These are phyloP conservation scores for Mesostigma viride DNA, from an alignment of 139 green algal genomes.

Conservation along the genomic window DNA sequence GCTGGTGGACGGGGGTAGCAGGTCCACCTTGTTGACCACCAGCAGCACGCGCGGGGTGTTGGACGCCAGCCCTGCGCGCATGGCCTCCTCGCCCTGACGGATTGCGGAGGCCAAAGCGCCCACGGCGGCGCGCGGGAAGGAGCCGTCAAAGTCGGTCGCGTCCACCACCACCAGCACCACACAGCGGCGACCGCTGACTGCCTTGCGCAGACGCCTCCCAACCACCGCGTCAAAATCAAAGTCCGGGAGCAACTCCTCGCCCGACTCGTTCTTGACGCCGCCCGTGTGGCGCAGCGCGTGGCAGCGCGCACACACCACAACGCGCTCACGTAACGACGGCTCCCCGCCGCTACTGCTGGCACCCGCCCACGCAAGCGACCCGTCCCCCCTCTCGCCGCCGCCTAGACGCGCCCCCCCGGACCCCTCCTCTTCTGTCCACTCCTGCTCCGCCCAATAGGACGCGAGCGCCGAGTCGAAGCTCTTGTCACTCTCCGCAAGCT, in stretches of 20 bases:
- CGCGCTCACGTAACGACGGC: not conserved
- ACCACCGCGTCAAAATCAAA: slow-evolving; percentile 36
- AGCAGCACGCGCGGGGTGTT: slow-evolving; percentile 54
- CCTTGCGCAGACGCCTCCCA: slow-evolving; percentile 9
- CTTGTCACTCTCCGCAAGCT: not conserved
- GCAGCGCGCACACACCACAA: slow-evolving; percentile 76
- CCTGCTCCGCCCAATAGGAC: not conserved
- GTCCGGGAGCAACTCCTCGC: slow-evolving; percentile 31
- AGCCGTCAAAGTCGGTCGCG: slow-evolving; percentile 86
- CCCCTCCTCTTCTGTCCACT: not conserved
- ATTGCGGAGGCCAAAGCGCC: slow-evolving; percentile 21
- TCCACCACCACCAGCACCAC: slow-evolving; percentile 86
- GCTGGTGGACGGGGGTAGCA: slow-evolving; percentile 21
- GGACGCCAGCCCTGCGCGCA: not conserved
- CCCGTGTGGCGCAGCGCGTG: slow-evolving; percentile 70
- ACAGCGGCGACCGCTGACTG: slow-evolving; percentile 14
- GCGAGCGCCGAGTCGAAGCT: not conserved
- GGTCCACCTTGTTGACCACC: slow-evolving; percentile 80
- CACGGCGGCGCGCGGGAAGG: slow-evolving; percentile 60
- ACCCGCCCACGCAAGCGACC: not conserved
- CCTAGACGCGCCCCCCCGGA: not conserved
- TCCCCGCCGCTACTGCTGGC: slow-evolving; percentile 15
- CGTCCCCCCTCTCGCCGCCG: not conserved
- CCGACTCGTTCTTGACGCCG: slow-evolving; percentile 55
- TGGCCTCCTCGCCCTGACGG: not conserved